Evolutionary conservation across 2,329 filamentous ascomycete genomes (phyloP).

Genomic region (Monilinia fructicola): DNA sequence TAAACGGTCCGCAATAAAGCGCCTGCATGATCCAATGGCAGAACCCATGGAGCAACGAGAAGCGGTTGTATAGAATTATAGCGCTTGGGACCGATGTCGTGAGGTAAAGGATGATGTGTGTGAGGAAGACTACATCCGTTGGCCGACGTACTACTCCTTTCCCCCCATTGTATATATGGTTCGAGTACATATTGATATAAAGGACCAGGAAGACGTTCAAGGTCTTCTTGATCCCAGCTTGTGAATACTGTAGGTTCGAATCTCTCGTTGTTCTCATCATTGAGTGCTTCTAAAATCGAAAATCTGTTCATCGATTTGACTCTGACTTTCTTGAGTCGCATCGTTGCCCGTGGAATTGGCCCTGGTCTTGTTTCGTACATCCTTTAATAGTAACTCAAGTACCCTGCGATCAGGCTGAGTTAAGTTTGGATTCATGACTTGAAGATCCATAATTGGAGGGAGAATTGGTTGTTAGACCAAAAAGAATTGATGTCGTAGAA

Average conservation of each 20-base stretch:
- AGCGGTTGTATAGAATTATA: conserved; percentile 61
- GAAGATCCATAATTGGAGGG: conserved; percentile 19
- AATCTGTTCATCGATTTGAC: conserved; percentile 20
- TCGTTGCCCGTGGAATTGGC: neutral
- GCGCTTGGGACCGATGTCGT: conserved; percentile 69
- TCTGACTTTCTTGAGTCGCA: conserved; percentile 6
- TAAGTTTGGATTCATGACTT: conserved; percentile 20
- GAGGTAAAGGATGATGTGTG: conserved; percentile 72
- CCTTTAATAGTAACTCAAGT: conserved; percentile 18
- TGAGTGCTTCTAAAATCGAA: conserved; percentile 21
- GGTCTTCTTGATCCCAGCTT: conserved; percentile 30
- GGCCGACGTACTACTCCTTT: conserved; percentile 31
- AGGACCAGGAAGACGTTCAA: conserved; percentile 27
- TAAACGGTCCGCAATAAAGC: conserved; percentile 72
- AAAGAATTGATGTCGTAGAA: neutral
- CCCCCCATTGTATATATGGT: conserved; percentile 31
- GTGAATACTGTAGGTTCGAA: conserved; percentile 35
- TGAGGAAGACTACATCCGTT: conserved; percentile 74
- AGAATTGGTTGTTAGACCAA: conserved; percentile 14
- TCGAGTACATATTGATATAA: conserved; percentile 24
- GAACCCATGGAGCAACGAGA: conserved; percentile 66
- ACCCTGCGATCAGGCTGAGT: conserved; percentile 23
- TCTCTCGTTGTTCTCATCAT: conserved; percentile 24
- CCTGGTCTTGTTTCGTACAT: conserved; percentile 12
- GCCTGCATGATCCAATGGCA: conserved; percentile 64